phyloP scores from a whole-genome alignment of 345 rosid species.

The Eucalyptus erythrocorys region DNA sequence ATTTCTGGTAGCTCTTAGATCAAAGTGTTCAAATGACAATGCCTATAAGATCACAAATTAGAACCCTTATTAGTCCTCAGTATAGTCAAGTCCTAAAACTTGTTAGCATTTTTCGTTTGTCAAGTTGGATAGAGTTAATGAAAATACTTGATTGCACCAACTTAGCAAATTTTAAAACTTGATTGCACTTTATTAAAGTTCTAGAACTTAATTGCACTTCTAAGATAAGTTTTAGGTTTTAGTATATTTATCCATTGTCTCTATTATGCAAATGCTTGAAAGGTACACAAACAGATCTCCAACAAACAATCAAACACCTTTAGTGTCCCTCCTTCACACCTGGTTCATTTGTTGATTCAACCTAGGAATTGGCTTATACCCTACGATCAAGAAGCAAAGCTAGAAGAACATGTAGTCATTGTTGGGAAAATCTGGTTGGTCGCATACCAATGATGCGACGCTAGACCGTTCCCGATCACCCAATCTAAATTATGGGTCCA shows the following conservation, averaged over 20 bases:
- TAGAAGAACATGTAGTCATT: background rate
- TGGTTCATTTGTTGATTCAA: background rate
- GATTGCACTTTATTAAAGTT: no score
- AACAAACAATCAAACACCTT: background rate
- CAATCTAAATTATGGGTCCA: no score
- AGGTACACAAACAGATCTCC: background rate
- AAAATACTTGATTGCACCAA: no score
- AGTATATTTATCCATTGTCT: background rate
- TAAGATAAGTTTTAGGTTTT: background rate
- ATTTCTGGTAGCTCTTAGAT: background rate
- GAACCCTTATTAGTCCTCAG: background rate
- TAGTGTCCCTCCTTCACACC: background rate
- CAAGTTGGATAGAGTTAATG: background rate
- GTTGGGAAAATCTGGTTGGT: background rate
- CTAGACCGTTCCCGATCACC: background rate
- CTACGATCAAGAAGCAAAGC: background rate
- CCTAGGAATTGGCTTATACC: background rate
- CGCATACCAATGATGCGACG: background rate
- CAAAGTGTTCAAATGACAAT: rapidly evolving
- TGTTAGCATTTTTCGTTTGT: background rate
- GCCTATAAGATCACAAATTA: background rate
- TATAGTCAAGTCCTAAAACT: rapidly evolving
- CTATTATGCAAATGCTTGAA: background rate
- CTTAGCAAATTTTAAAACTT: background rate
- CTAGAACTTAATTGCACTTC: no score